Evolutionary conservation across 257 asterid genomes (phyloP).

Genomic region (Paulownia fortunei): DNA sequence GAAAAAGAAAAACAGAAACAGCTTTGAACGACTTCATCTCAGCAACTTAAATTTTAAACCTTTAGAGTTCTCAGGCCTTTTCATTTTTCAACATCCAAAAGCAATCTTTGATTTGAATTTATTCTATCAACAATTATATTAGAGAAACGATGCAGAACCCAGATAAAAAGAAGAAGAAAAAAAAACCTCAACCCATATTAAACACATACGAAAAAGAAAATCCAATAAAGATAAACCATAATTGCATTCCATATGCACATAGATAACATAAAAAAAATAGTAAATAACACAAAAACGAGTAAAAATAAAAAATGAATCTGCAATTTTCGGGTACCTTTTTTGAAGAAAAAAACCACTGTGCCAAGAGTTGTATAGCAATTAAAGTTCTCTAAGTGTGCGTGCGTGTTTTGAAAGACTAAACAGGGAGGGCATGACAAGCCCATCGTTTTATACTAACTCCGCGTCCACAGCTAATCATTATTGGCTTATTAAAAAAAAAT

Average conservation of each 20-base stretch:
- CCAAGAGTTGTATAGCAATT: background rate
- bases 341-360: background rate
- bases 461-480: slow-evolving; percentile 37
- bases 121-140: background rate
- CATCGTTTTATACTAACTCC: slow-evolving; percentile 13
- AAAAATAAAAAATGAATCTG: background rate
- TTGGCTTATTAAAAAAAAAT: slow-evolving; percentile 10
- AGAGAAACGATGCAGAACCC: background rate
- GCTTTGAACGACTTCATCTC: background rate
- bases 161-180: background rate
- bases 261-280: background rate
- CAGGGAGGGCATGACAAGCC: background rate
- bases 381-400: background rate
- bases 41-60: background rate
- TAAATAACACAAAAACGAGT: background rate
- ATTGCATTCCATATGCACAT: background rate
- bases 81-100: background rate
- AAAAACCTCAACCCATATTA: background rate
- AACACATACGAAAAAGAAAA: background rate
- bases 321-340: slow-evolving; percentile 7
- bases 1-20: background rate
- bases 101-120: background rate
- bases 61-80: background rate
- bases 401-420: background rate
- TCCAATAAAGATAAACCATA: background rate